Percentiles rank a stretch among this genome's conserved stretches.
phyloP scores from a whole-genome alignment of 257 asterid species.

The Primulina huaijiensis region DNA sequence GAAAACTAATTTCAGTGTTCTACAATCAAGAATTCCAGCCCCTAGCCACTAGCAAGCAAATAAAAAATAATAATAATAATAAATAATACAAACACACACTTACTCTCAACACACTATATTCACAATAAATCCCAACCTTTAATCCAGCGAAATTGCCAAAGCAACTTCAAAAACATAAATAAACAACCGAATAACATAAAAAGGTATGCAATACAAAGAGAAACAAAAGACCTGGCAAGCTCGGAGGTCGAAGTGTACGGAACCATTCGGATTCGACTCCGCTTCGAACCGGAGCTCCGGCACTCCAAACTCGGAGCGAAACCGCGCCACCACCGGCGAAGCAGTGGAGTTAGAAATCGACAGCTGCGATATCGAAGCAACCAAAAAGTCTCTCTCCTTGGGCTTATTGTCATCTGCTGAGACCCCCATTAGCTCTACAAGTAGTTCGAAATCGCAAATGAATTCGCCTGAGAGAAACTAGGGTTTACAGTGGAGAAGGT shows the following conservation, averaged over 20 bases:
- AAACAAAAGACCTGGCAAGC: constrained; percentile 42
- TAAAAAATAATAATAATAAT: too few relatives aligned
- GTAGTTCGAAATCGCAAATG: too few relatives aligned
- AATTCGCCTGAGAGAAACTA: not conserved
- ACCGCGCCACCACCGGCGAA: constrained; percentile 63
- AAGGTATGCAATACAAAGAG: not conserved
- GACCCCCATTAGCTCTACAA: not conserved
- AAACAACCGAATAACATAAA: not conserved
- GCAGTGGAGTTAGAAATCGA: constrained; percentile 51
- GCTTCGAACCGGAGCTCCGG: constrained; percentile 45
- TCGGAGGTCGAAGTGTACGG: constrained; percentile 54
- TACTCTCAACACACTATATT: not conserved
- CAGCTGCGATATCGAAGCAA: constrained; percentile 73
- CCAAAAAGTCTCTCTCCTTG: constrained; percentile 53
- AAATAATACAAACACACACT: not conserved
- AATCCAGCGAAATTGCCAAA: not conserved
- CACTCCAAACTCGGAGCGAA: constrained; percentile 39
- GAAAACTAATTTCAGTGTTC: not conserved
- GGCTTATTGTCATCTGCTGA: constrained; percentile 28
- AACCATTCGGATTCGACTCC: constrained; percentile 44
- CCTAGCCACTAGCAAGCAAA: not conserved
- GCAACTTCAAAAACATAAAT: not conserved
- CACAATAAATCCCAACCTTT: not conserved
- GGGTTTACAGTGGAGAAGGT: not conserved
- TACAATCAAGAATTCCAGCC: not conserved